Evolutionary conservation across 768 basidiomycete genomes (phyloP), one percentile per base, ranked within the genome.

Genomic region (Podaxis sp.): DNA sequence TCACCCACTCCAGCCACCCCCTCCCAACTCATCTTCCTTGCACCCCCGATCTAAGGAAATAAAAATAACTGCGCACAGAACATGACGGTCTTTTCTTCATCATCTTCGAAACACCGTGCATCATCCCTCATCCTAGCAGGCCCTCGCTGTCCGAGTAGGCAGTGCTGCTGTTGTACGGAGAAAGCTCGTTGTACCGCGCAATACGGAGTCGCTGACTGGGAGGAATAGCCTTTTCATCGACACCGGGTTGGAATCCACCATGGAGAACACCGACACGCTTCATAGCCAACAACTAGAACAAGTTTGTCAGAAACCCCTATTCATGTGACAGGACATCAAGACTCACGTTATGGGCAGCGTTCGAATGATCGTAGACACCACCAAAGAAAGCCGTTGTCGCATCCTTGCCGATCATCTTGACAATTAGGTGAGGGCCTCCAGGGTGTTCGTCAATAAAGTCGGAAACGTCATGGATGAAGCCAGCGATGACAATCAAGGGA

Each of bases 331-430:
- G 2, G 15, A 29, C 13, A 40, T 33, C 25, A 33, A 22, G 4
- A 75, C 87, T 40, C 69, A 89, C 87, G 69, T 94, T 93, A 73
- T 94, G 91, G 5, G 93, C 91, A 50, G 91, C 90, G 70, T 94
- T 94, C 33, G 90, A 92, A 70, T 94, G 93, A 66, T 91, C 90
- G 69, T 93, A 93, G 0, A 94, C 89, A 63, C 91, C 92, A 64
- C 95, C 95, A 69, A 96, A 95, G 82, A 96, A 97, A 5, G 94
- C 94, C 0, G 93, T 92, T 2, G 94, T 94, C 2, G 91, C 94
- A 69, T 96, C 95, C 72, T 86, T 91, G 61, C 95, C 95, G 67
- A 95, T 90, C 73, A 89, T 83, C 74, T 91, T 91, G 67, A 86
- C 84, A 63, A 98, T 77, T 27, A 94, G 77, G 70, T 95, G 92